These are phyloP conservation scores for Aspergillus amoenus DNA, from an alignment of 2,329 filamentous ascomycete genomes.

Conservation along the genomic window DNA sequence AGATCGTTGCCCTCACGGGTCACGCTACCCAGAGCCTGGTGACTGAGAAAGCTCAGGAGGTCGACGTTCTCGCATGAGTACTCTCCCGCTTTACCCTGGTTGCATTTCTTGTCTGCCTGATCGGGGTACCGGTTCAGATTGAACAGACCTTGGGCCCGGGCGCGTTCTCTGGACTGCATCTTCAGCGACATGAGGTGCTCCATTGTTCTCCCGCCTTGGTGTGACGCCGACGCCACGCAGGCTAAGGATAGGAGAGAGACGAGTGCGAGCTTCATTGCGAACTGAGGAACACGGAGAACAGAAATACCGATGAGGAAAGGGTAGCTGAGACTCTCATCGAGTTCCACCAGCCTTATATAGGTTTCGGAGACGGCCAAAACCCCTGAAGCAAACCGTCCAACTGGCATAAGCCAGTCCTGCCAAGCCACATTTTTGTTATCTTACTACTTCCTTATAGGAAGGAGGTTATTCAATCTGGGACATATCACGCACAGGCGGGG, in stretches of 20 bases:
- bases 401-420: neutral
- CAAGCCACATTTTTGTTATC: neutral
- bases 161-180: conserved; percentile 11
- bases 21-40: conserved; percentile 20
- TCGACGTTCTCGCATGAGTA: conserved; percentile 20
- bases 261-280: conserved; percentile 15
- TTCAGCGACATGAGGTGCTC: conserved; percentile 18
- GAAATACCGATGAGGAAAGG: neutral
- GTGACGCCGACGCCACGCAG: conserved; percentile 11
- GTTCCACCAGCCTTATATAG: neutral
- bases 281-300: neutral
- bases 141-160: conserved; percentile 15
- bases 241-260: conserved; percentile 13
- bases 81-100: conserved; percentile 19
- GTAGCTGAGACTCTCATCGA: neutral
- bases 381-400: neutral
- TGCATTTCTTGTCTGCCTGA: conserved; percentile 8
- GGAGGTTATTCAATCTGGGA: neutral
- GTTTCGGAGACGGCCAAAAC: neutral
- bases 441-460: conserved; percentile 5
- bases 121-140: conserved; percentile 14
- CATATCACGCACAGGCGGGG: neutral
- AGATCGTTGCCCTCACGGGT: conserved; percentile 22
- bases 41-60: conserved; percentile 17
- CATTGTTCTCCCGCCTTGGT: conserved; percentile 11